Evolutionary conservation across 2,329 filamentous ascomycete genomes (phyloP).

Genomic region (Capronia epimyces): DNA sequence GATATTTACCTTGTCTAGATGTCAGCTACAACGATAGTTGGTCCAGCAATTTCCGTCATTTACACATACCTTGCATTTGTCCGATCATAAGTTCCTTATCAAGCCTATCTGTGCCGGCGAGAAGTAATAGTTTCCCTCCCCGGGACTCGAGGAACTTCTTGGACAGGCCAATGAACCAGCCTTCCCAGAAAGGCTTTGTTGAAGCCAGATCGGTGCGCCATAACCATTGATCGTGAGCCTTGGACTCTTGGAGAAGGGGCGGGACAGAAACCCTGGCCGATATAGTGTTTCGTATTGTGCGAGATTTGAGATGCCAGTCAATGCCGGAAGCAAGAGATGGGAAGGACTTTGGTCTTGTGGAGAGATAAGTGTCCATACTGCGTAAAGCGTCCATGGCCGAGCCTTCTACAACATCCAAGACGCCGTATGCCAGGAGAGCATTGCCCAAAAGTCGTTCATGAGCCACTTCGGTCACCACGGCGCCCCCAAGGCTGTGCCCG

Average conservation of each 20-base stretch:
- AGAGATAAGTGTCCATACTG: constrained; percentile 89
- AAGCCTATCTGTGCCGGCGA: constrained; percentile 83
- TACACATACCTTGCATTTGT: constrained; percentile 78
- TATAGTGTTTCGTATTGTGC: constrained; percentile 74
- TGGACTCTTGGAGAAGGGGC: constrained; percentile 54
- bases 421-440: constrained; percentile 74
- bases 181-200: constrained; percentile 89
- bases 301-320: constrained; percentile 86
- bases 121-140: constrained; percentile 69
- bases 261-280: constrained; percentile 88
- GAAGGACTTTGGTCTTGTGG: constrained; percentile 73
- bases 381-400: constrained; percentile 91
- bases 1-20: constrained; percentile 66
- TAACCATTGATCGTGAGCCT: constrained; percentile 28
- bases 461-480: constrained; percentile 80
- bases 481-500: constrained; percentile 88
- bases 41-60: background rate
- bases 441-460: constrained; percentile 59
- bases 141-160: constrained; percentile 73
- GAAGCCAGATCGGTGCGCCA: constrained; percentile 81
- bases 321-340: constrained; percentile 72
- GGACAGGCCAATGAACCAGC: constrained; percentile 85
- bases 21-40: background rate
- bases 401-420: constrained; percentile 92
- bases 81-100: constrained; percentile 92